Evolutionary conservation across 2,329 filamentous ascomycete species (phyloP).

Genomic region (Calonectria ilicicola): DNA sequence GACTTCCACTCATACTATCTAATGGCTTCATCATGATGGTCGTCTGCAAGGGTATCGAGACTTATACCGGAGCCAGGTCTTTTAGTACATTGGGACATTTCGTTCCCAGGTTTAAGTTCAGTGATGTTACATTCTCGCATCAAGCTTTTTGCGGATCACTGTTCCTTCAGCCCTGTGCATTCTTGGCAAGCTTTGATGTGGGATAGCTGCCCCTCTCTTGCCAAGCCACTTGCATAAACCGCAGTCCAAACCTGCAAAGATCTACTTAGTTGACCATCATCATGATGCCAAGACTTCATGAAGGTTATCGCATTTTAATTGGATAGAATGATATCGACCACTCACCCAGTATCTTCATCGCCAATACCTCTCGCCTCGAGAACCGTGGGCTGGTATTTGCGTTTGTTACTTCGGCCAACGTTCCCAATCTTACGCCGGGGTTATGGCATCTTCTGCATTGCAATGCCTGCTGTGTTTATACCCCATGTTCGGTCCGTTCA

Average conservation of each 20-base stretch:
- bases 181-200: background rate
- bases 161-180: background rate
- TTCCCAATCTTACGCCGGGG: no score
- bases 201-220: constrained; percentile 20
- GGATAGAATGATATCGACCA: constrained; percentile 70
- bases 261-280: background rate
- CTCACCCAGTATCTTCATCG: constrained; percentile 72
- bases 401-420: constrained; percentile 72
- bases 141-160: background rate
- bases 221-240: constrained; percentile 15
- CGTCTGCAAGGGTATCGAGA: constrained; percentile 57
- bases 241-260: background rate
- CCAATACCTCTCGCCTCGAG: constrained; percentile 73
- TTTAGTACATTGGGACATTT: constrained; percentile 56
- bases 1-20: constrained; percentile 62
- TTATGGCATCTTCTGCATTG: constrained; percentile 75
- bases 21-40: constrained; percentile 72
- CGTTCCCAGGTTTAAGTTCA: background rate
- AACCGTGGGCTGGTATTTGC: constrained; percentile 65
- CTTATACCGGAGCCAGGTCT: constrained; percentile 70
- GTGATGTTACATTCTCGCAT: background rate
- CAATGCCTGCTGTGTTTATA: constrained; percentile 69
- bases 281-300: background rate
- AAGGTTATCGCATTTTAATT: constrained; percentile 43
- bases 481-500: constrained; percentile 69